A percentile compares a stretch with the other conserved stretches of the same genome.
Evolutionary conservation across 2,329 filamentous ascomycete species (phyloP).

Genomic region (Penicillium sp.): DNA sequence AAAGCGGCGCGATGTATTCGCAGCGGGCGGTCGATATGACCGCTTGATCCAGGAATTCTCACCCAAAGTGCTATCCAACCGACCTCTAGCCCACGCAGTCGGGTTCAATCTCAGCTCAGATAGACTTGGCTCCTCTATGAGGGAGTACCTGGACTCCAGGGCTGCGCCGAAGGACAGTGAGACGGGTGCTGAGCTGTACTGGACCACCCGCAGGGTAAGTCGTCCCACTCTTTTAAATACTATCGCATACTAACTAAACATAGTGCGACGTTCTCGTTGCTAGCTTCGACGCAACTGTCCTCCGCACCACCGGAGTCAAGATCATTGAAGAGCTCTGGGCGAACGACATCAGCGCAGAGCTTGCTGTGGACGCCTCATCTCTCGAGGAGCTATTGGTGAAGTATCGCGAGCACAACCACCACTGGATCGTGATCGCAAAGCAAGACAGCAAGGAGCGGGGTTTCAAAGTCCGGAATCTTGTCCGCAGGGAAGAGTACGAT

Average conservation of each 20-base stretch:
- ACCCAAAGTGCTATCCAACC: conserved; percentile 60
- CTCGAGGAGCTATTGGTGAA: conserved; percentile 67
- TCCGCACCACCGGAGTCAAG: conserved; percentile 71
- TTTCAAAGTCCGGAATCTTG: conserved; percentile 73
- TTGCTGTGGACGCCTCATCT: conserved; percentile 73
- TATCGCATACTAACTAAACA: conserved; percentile 12
- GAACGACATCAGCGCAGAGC: conserved; percentile 79
- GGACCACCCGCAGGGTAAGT: conserved; percentile 61
- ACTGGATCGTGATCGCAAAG: conserved; percentile 86
- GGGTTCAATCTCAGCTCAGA: conserved; percentile 92
- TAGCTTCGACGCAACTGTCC: conserved; percentile 72
- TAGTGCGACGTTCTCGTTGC: conserved; percentile 86
- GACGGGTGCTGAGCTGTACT: conserved; percentile 58
- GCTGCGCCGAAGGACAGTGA: conserved; percentile 65
- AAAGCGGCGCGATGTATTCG: conserved; percentile 73
- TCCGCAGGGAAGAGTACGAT: conserved; percentile 76
- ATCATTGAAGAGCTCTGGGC: conserved; percentile 75
- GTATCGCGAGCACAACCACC: conserved; percentile 71
- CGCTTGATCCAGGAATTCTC: conserved; percentile 78
- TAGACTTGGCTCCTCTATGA: conserved; percentile 62
- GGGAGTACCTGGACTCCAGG: conserved; percentile 49
- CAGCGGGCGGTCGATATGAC: conserved; percentile 91
- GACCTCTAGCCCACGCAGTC: conserved; percentile 72
- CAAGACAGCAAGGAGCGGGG: conserved; percentile 53
- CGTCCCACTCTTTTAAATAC: background rate